Base-by-base conservation (phyloP, 441 rosid genomes). In the Aquilaria agallochum region DNA sequence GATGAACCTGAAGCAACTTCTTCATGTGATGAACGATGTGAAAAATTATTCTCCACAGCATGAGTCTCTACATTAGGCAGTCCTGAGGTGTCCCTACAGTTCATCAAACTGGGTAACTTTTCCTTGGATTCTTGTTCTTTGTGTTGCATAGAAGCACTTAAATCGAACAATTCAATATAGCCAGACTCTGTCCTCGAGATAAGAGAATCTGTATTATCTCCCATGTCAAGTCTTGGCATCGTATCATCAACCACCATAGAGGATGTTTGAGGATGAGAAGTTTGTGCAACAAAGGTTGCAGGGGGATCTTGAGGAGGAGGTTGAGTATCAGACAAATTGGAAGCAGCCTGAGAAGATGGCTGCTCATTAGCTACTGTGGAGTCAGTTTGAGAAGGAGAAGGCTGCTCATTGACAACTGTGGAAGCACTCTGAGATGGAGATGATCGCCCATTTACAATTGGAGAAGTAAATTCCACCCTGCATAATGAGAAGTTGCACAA, bases 171-270 rank as follows among this genome's bases (percentile, higher is more conserved):
- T 67, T 91, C 94, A 48, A 77, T 81, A 71, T 78, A 76, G 61
- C 88, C 90, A 46, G 90, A 85, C 27, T 88, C 88, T 59, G 78
- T 75, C 80, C 80, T 80, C 57, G 85, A 83, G 73, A 79, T 97
- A 58, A 83, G 79, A 14, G 93, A 79, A 65, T 58, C 77, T 62
- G 90, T 73, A 71, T 46, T 75, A 62, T 78, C 86, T 63, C 79
- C 82, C 34, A 69, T 20, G 58, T 91, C 90, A 67, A 82, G 83
- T 68, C 65, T 83, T 60, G 74, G 64, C 50, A 80, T 76, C 69
- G 70, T 74, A 69, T 87, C 45, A 40, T 40, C 45, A 40, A 40
- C 10, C 45, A 40, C 45, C 45, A 40, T 40, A 40, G 45, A 40
- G 45, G 45, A 7, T 10, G 9, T 40, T 40, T 8, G 45, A 40